These are phyloP conservation scores for Pichia sp. DNA, from an alignment of 1,139 yeast genomes.

Conservation along the genomic window DNA sequence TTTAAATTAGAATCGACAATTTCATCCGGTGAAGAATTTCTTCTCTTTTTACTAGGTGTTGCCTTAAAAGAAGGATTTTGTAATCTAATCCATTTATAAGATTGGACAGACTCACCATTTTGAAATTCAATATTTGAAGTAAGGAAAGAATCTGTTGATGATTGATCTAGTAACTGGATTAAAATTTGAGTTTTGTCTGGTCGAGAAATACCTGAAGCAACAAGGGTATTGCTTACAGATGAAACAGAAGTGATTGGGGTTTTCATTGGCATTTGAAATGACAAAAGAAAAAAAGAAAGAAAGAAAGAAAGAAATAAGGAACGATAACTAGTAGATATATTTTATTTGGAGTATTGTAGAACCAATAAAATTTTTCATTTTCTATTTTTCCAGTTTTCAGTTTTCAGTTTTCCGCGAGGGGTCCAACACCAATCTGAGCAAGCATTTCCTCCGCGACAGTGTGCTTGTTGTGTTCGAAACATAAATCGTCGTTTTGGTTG, in stretches of 20 bases:
- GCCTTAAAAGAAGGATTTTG: not conserved
- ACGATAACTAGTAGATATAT: not conserved
- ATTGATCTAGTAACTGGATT: constrained; percentile 17
- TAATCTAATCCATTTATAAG: constrained; percentile 25
- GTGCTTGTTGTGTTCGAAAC: constrained; percentile 35
- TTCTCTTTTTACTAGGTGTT: not conserved
- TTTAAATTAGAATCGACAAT: not conserved
- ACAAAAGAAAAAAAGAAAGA: not conserved
- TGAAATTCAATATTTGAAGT: constrained; percentile 27
- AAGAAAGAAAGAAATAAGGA: too few relatives aligned
- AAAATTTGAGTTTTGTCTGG: constrained; percentile 28
- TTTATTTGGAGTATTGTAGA: not conserved
- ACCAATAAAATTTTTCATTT: not conserved
- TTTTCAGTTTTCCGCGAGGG: constrained; percentile 37
- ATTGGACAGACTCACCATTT: constrained; percentile 24
- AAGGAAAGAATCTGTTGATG: not conserved
- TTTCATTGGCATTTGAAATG: constrained; percentile 7
- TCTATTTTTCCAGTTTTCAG: not conserved
- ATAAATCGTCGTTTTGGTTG: not conserved
- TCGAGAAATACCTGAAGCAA: constrained; percentile 23
- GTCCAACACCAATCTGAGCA: constrained; percentile 77
- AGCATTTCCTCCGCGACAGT: constrained; percentile 79
- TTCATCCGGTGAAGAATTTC: not conserved
- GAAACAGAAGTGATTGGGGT: constrained; percentile 8
- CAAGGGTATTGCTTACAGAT: constrained; percentile 12